Percentiles rank a stretch among this genome's conserved stretches.
Evolutionary conservation across 2,329 filamentous ascomycete genomes (phyloP).

Genomic region (Aspergillus pseudotamarii): DNA sequence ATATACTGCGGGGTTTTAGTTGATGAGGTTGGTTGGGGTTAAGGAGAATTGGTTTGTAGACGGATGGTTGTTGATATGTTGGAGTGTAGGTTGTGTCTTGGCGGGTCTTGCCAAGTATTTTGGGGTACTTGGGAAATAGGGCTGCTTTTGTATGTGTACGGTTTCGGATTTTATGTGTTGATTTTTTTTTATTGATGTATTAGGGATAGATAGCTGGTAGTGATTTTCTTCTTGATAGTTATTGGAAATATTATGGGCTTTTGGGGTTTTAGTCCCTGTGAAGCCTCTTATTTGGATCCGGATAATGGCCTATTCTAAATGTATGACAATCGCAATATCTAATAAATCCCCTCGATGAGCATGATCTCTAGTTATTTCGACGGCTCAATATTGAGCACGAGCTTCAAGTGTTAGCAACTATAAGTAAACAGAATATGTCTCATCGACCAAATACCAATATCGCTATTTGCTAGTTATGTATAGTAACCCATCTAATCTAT

Average conservation of each 20-base stretch:
- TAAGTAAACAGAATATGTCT: background rate
- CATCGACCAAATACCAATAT: background rate
- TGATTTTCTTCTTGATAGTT: background rate
- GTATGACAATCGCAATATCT: no score
- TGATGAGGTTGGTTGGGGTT: background rate
- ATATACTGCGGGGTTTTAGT: slow-evolving; percentile 1
- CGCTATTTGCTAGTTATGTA: background rate
- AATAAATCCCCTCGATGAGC: background rate
- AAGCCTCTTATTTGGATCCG: background rate
- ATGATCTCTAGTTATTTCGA: background rate
- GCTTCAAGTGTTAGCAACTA: background rate
- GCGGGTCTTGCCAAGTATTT: background rate
- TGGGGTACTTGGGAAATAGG: background rate
- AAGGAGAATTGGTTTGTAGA: background rate
- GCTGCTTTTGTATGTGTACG: background rate
- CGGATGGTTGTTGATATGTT: background rate
- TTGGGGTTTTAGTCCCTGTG: background rate
- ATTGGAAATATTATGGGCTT: background rate
- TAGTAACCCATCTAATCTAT: background rate
- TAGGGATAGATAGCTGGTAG: background rate
- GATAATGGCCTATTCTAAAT: no score
- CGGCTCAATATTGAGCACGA: background rate
- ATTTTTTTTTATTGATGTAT: background rate
- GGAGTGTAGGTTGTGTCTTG: background rate
- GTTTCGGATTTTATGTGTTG: background rate